phyloP scores from a whole-genome alignment of 371 early-diverging fungal genomes.

The Parasitella parasitica region DNA sequence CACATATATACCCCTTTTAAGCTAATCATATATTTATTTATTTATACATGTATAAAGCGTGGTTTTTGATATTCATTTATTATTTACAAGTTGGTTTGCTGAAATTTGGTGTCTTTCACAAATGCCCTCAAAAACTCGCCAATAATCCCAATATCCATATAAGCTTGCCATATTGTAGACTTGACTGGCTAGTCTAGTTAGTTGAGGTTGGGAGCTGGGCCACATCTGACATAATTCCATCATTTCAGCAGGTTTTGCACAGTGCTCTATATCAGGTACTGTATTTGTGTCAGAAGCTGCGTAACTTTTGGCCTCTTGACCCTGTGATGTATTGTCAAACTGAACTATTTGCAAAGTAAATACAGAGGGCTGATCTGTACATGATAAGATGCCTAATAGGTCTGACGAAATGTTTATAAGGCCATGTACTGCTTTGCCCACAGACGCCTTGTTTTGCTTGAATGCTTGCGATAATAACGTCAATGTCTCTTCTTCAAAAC shows the following conservation, averaged over 20 bases:
- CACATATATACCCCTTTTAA: neutral
- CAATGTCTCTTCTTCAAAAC: constrained; percentile 22
- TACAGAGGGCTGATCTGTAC: neutral
- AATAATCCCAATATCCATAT: constrained; percentile 48
- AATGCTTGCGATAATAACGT: constrained; percentile 17
- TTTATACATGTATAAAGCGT: neutral
- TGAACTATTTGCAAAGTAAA: constrained; percentile 22
- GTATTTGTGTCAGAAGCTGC: neutral
- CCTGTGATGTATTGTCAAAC: neutral
- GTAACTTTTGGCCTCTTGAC: neutral
- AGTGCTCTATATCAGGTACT: neutral
- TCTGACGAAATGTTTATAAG: constrained; percentile 8
- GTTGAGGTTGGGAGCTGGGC: constrained; percentile 20
- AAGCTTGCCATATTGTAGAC: constrained; percentile 30
- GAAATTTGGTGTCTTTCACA: constrained; percentile 36
- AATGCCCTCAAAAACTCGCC: constrained; percentile 42
- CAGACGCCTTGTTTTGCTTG: neutral
- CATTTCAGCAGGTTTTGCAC: constrained; percentile 25
- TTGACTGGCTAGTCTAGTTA: constrained; percentile 18
- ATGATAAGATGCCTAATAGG: constrained; percentile 17
- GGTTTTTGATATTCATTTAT: neutral
- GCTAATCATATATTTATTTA: too few species aligned
- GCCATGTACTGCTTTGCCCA: constrained; percentile 10
- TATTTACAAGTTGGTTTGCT: constrained; percentile 19
- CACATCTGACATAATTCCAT: constrained; percentile 30